These are phyloP conservation scores for Sporothrix dimorphospora DNA, from an alignment of 2,329 filamentous ascomycete genomes.

Conservation along the genomic window DNA sequence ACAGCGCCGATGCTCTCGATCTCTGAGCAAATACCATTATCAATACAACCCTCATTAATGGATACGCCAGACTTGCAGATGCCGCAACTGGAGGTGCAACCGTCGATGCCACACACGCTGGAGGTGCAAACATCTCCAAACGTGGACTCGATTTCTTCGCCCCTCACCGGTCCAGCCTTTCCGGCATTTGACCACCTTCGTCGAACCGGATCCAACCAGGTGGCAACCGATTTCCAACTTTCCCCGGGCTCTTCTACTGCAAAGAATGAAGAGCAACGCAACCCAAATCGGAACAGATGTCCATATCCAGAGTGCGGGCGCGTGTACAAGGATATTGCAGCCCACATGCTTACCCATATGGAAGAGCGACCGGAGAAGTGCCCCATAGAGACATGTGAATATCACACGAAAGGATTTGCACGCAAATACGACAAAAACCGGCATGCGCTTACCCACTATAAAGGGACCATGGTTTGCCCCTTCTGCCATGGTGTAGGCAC, in stretches of 20 bases:
- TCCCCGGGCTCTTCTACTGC: not conserved
- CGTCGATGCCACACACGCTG: not conserved
- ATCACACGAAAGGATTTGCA: conserved; percentile 91
- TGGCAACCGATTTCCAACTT: not conserved
- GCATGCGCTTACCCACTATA: conserved; percentile 95
- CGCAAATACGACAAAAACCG: conserved; percentile 98
- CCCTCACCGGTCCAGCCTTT: not conserved
- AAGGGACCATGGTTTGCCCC: conserved; percentile 95
- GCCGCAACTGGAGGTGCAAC: conserved; percentile 24
- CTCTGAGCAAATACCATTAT: not conserved
- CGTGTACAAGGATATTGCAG: conserved; percentile 68
- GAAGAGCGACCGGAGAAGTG: conserved; percentile 94
- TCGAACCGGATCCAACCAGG: not conserved
- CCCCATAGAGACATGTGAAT: conserved; percentile 90
- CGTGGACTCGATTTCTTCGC: not conserved
- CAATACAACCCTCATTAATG: not conserved
- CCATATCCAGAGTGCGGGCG: conserved; percentile 62
- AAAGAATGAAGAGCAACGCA: conserved; percentile 36
- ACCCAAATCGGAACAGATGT: conserved; percentile 54
- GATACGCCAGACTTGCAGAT: not conserved
- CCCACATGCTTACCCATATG: conserved; percentile 96
- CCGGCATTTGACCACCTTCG: not conserved
- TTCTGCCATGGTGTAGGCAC: conserved; percentile 91
- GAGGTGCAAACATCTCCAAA: not conserved
- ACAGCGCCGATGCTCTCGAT: not conserved